phyloP scores from a whole-genome alignment of 2,329 filamentous ascomycete genomes.

The Didymella sp. region DNA sequence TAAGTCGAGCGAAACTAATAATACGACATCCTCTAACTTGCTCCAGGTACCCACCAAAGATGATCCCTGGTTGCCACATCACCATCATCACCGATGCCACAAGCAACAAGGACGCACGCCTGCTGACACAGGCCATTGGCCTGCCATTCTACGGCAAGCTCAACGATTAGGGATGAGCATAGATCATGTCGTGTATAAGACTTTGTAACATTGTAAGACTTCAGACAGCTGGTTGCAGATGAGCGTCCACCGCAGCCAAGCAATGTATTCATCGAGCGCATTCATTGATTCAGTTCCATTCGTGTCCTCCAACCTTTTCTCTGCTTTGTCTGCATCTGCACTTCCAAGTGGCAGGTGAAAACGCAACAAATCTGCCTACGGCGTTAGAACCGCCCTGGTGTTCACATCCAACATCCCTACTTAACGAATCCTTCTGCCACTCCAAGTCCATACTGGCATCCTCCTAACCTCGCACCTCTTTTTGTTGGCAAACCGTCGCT shows the following conservation, averaged over 20 bases:
- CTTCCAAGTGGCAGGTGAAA: too few species aligned
- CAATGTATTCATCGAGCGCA: not conserved
- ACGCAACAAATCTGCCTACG: too few species aligned
- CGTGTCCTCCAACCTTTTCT: not conserved
- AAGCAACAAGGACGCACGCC: constrained; percentile 81
- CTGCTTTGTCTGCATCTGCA: too few species aligned
- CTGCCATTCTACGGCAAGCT: constrained; percentile 84
- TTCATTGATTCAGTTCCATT: not conserved
- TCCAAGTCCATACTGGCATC: too few species aligned
- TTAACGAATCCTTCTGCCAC: too few species aligned
- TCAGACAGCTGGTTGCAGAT: not conserved
- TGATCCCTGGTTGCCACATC: constrained; percentile 87
- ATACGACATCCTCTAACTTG: constrained; percentile 8
- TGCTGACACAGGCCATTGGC: constrained; percentile 75
- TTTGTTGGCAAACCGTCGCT: too few species aligned
- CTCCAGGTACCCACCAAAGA: constrained; percentile 67
- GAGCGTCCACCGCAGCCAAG: not conserved
- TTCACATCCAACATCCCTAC: too few species aligned
- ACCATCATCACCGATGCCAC: constrained; percentile 84
- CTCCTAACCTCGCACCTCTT: too few species aligned
- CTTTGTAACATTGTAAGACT: constrained; percentile 30
- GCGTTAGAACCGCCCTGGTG: too few species aligned
- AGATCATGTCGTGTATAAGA: constrained; percentile 27
- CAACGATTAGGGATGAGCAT: constrained; percentile 34
- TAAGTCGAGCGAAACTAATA: constrained; percentile 59